These are phyloP conservation scores for Pharnaceum exiguum DNA, from an alignment of 148 eudicot genomes.

Conservation along the genomic window DNA sequence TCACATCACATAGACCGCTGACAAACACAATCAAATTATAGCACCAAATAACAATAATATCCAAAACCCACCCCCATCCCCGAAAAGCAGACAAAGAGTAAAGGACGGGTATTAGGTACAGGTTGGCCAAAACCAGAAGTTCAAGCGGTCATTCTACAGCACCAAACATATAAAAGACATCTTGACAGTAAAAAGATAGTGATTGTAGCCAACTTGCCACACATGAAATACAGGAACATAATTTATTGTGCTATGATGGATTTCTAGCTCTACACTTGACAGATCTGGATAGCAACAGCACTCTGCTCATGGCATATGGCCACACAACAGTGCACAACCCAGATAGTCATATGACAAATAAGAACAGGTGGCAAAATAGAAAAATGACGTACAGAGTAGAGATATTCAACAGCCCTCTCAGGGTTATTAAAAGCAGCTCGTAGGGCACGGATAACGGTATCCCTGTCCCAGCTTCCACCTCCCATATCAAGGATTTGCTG, in stretches of 20 bases:
- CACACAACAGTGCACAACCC: background rate
- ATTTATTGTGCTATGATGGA: background rate
- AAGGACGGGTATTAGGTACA: no score
- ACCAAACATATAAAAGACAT: no score
- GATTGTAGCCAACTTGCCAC: background rate
- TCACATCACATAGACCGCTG: no score
- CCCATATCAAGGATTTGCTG: slow-evolving; percentile 94
- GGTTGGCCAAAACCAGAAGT: no score
- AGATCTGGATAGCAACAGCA: background rate
- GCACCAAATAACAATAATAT: no score
- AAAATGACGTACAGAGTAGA: slow-evolving; percentile 59
- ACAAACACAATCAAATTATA: no score
- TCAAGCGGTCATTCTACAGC: no score
- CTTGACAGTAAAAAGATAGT: background rate
- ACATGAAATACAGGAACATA: background rate
- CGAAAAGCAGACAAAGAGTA: no score
- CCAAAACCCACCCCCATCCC: no score
- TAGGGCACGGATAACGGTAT: slow-evolving; percentile 73
- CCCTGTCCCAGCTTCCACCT: slow-evolving; percentile 91
- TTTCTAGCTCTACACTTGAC: background rate
- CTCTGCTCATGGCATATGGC: no score
- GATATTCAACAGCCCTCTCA: slow-evolving; percentile 88
- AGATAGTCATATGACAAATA: background rate
- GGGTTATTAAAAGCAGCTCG: slow-evolving; percentile 93
- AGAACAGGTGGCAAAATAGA: background rate